Percentiles rank a stretch among this genome's conserved stretches.
phyloP scores from a whole-genome alignment of 2,329 filamentous ascomycete genomes.

The Fusarium nygamai region DNA sequence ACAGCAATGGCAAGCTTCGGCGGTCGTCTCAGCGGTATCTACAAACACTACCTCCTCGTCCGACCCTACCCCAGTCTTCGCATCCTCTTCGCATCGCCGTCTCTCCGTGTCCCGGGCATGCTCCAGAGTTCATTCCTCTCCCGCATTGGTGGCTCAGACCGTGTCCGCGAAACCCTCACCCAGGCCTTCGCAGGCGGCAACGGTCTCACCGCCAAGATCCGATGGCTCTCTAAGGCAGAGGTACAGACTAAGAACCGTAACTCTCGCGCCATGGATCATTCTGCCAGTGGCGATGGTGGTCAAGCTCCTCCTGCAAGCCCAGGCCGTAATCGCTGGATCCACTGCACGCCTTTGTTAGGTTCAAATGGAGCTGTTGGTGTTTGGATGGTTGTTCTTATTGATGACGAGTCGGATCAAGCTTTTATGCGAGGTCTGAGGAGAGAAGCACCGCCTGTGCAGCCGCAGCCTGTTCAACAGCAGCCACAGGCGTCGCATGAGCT shows the following conservation, averaged over 20 bases:
- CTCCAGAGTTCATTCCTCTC: slow-evolving; percentile 68
- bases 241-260: slow-evolving; percentile 9
- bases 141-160: slow-evolving; percentile 60
- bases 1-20: slow-evolving; percentile 15
- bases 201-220: slow-evolving; percentile 78
- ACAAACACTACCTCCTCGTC: slow-evolving; percentile 70
- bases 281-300: slow-evolving; percentile 49
- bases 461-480: not conserved
- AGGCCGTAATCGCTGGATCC: slow-evolving; percentile 77
- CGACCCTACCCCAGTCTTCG: slow-evolving; percentile 72
- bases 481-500: not conserved
- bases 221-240: slow-evolving; percentile 63
- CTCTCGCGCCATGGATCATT: slow-evolving; percentile 17
- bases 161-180: slow-evolving; percentile 59
- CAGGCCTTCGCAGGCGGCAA: slow-evolving; percentile 73
- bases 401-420: slow-evolving; percentile 60
- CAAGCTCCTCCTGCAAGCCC: slow-evolving; percentile 18
- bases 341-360: slow-evolving; percentile 78
- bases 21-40: slow-evolving; percentile 48
- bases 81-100: slow-evolving; percentile 75
- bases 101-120: slow-evolving; percentile 73
- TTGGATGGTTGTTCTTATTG: slow-evolving; percentile 81
- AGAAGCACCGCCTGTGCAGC: slow-evolving; percentile 31
- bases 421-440: slow-evolving; percentile 5
- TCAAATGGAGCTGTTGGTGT: slow-evolving; percentile 75